Percentiles rank a stretch among this genome's conserved stretches.
Conservation (phyloP, 768 basidiomycete genomes). For the Strobilomyces confusus region DNA sequence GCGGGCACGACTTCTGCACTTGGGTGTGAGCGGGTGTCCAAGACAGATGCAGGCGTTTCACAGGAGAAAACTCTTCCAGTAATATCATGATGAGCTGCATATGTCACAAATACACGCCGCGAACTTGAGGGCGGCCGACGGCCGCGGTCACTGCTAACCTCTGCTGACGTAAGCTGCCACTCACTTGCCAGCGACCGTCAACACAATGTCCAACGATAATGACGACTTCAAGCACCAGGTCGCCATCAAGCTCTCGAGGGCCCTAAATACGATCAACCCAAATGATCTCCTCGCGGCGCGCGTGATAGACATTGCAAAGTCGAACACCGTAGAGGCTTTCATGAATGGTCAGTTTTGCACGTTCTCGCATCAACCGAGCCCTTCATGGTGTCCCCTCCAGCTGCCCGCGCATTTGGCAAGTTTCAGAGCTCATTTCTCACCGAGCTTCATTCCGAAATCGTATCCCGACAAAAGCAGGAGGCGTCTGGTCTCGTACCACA, state of each 20-base stretch:
- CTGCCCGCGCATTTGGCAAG: conserved; percentile 78
- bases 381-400: conserved; percentile 21
- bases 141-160: no score
- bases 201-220: neutral
- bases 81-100: no score
- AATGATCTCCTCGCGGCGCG: neutral
- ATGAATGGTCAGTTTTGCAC: neutral
- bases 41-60: no score
- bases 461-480: conserved; percentile 60
- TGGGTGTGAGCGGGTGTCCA: no score
- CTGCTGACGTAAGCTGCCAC: no score
- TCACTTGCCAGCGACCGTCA: no score
- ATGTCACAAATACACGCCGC: no score
- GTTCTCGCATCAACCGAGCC: neutral
- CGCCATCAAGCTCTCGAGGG: neutral
- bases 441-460: conserved; percentile 76
- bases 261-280: neutral
- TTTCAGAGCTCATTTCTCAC: conserved; percentile 75
- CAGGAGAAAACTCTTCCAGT: no score
- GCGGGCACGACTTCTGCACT: no score
- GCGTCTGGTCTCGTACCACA: conserved; percentile 42
- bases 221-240: neutral
- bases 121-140: no score
- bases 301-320: neutral
- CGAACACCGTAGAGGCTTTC: neutral